Percentiles rank a stretch among this genome's conserved stretches.
phyloP scores from a whole-genome alignment of 164 flowering plant genomes.

The Aristolochia contorta region DNA sequence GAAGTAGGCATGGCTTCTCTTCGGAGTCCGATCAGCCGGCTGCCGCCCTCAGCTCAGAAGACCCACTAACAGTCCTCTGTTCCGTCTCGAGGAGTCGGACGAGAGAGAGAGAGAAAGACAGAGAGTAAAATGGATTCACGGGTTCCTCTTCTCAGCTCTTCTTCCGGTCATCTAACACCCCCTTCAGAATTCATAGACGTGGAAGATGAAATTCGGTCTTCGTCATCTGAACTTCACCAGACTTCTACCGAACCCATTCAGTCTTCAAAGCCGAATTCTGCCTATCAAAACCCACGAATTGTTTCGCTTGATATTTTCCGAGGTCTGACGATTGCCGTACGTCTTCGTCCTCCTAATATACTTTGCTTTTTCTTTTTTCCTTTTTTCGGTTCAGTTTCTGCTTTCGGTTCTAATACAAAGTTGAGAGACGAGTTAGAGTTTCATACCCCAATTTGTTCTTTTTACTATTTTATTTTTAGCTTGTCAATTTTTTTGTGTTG shows the following conservation, averaged over 20 bases:
- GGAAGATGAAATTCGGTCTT: conserved; percentile 18
- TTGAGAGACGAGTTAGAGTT: not conserved
- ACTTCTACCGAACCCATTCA: not conserved
- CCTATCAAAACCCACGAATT: conserved; percentile 32
- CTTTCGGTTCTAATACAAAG: not conserved
- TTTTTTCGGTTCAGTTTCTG: not conserved
- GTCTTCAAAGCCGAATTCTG: conserved; percentile 5
- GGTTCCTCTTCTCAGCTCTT: conserved; percentile 22
- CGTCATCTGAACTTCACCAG: conserved; percentile 6
- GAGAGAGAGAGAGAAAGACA: no score
- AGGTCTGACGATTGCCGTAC: conserved; percentile 68
- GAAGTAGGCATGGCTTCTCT: no score
- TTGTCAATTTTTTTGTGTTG: no score
- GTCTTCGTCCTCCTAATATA: not conserved
- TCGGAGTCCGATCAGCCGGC: no score
- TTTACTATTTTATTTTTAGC: no score
- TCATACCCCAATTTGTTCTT: no score
- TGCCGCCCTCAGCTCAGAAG: no score
- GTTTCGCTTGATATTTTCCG: conserved; percentile 68
- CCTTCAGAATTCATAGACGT: not conserved
- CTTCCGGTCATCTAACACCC: not conserved
- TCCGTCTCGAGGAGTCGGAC: no score
- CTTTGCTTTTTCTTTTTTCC: not conserved
- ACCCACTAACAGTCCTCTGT: no score
- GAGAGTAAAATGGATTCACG: not conserved